A percentile compares a stretch with the other conserved stretches of the same genome.
Evolutionary conservation across 2,329 filamentous ascomycete genomes (phyloP).

Genomic region (Pezizomycotina sp.): DNA sequence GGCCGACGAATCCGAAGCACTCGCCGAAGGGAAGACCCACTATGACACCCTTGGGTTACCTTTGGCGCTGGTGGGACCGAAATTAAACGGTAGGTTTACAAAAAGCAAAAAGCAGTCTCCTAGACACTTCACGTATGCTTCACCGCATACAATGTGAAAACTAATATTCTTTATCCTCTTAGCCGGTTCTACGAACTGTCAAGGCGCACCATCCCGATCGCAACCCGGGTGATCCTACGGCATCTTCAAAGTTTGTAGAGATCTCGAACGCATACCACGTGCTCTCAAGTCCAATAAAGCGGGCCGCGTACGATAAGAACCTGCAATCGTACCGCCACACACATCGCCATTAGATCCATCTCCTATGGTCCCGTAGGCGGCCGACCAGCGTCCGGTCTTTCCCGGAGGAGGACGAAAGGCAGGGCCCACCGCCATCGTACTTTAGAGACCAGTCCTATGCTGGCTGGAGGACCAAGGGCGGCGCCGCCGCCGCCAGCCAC

Average conservation of each 20-base stretch:
- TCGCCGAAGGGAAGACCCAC: too few relatives aligned
- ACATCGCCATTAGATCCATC: slow-evolving; percentile 28
- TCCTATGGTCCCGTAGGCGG: slow-evolving; percentile 52
- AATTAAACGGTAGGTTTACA: too few relatives aligned
- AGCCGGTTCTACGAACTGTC: slow-evolving; percentile 71
- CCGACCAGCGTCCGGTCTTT: slow-evolving; percentile 65
- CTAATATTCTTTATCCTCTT: too few relatives aligned
- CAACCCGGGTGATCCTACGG: slow-evolving; percentile 58
- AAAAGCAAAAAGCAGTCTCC: too few relatives aligned
- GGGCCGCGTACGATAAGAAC: slow-evolving; percentile 65
- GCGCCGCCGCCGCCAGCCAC: slow-evolving; percentile 36
- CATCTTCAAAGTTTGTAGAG: slow-evolving; percentile 59
- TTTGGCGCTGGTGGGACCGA: too few relatives aligned
- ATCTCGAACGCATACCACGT: slow-evolving; percentile 71
- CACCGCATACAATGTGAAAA: too few relatives aligned
- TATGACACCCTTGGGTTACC: too few relatives aligned
- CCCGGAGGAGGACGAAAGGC: slow-evolving; percentile 54
- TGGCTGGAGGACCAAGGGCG: slow-evolving; percentile 50
- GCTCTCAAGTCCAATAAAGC: slow-evolving; percentile 56
- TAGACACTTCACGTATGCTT: too few relatives aligned
- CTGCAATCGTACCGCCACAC: slow-evolving; percentile 33
- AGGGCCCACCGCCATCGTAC: slow-evolving; percentile 77
- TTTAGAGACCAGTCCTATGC: slow-evolving; percentile 56
- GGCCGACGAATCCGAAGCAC: too few relatives aligned
- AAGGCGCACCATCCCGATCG: slow-evolving; percentile 86